Evolutionary conservation across 2,329 filamentous ascomycete species (phyloP).

Genomic region (Colletotrichum sp.): DNA sequence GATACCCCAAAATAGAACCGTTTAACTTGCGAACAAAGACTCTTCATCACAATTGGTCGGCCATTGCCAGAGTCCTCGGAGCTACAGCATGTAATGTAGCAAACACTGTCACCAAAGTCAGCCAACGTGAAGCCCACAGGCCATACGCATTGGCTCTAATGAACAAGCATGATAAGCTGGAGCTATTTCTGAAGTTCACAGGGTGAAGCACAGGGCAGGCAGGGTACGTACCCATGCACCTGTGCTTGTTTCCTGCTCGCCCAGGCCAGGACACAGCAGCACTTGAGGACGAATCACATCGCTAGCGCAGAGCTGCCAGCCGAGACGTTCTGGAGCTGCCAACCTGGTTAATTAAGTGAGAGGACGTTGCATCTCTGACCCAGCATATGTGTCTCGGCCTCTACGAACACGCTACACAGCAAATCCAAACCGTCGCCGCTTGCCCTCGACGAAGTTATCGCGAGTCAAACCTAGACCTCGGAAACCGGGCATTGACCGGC

Average conservation of each 20-base stretch:
- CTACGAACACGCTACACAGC: not conserved
- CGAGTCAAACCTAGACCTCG: not conserved
- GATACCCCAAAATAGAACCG: not conserved
- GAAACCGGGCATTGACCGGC: not conserved
- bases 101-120: not conserved
- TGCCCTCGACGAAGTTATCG: not conserved
- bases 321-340: slow-evolving; percentile 17
- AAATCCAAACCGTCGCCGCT: not conserved
- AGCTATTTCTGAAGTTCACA: not conserved
- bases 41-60: not conserved
- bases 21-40: not conserved
- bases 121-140: not conserved
- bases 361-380: not conserved
- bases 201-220: not conserved
- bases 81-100: not conserved
- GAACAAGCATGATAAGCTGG: not conserved
- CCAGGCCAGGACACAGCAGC: not conserved
- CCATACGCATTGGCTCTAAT: not conserved
- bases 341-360: slow-evolving; percentile 18
- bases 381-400: slow-evolving; percentile 12
- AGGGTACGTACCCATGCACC: slow-evolving; percentile 1
- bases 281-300: slow-evolving; percentile 10
- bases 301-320: slow-evolving; percentile 20
- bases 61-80: not conserved
- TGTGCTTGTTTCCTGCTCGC: not conserved